A percentile compares a stretch with the other conserved stretches of the same genome.
These are phyloP conservation scores for Populus tremula DNA, from an alignment of 345 rosid genomes.

Conservation along the genomic window DNA sequence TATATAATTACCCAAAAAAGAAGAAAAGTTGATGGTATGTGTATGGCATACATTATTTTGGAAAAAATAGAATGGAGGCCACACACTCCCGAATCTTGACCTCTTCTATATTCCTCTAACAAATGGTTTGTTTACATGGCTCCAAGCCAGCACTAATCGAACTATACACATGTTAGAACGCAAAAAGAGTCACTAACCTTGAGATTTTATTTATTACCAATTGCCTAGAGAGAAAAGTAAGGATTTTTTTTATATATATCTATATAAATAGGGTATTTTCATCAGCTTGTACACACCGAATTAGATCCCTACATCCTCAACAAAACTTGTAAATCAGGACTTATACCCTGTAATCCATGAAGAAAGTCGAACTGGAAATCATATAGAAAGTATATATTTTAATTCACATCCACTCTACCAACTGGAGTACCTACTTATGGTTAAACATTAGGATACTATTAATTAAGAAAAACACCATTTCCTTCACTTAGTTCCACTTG, in stretches of 20 bases:
- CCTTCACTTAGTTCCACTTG: neutral
- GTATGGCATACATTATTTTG: neutral
- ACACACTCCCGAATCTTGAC: neutral
- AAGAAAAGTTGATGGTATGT: neutral
- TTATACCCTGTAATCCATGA: too few relatives aligned
- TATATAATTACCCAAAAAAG: neutral
- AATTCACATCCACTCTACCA: too few relatives aligned
- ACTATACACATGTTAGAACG: neutral
- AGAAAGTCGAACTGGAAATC: too few relatives aligned
- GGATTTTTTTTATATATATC: too few relatives aligned
- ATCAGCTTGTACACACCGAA: too few relatives aligned
- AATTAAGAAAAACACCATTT: neutral
- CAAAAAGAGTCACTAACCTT: neutral
- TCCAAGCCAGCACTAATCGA: neutral
- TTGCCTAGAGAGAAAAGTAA: neutral
- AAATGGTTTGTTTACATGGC: neutral
- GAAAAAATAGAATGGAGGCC: neutral
- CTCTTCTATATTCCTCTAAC: neutral
- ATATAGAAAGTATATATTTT: too few relatives aligned
- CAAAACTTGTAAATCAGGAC: too few relatives aligned
- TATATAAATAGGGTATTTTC: too few relatives aligned
- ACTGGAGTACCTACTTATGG: too few relatives aligned
- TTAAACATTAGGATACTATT: too few relatives aligned
- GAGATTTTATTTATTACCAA: neutral
- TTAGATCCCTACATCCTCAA: too few relatives aligned